Percentiles rank a stretch among this genome's conserved stretches.
phyloP scores from a whole-genome alignment of 192 early-diverging fungal species.

The Coemansia sp. region DNA sequence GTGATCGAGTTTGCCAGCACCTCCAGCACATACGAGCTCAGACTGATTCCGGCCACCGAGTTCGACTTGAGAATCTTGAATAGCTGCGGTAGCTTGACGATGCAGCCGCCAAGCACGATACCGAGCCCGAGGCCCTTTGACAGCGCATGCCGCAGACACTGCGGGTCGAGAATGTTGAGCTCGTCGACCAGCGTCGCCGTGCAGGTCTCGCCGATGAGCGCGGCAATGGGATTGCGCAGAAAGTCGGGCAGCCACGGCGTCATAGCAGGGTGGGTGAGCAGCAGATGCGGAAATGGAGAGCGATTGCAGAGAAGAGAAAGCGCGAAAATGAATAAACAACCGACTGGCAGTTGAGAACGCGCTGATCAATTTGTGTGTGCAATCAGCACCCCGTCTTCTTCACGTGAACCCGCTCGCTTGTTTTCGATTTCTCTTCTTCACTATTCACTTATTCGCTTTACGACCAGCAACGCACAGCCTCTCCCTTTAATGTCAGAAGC shows the following conservation, averaged over 20 bases:
- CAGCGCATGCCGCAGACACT: slow-evolving; percentile 75
- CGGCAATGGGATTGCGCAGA: slow-evolving; percentile 59
- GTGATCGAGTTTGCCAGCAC: slow-evolving; percentile 71
- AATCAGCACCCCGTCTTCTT: too few species aligned
- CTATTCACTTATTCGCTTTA: not conserved
- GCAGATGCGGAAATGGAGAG: too few species aligned
- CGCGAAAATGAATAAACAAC: too few species aligned
- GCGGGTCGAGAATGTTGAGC: slow-evolving; percentile 63
- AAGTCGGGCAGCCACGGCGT: slow-evolving; percentile 56
- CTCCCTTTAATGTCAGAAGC: slow-evolving; percentile 13
- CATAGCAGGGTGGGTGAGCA: too few species aligned
- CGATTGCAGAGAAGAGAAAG: too few species aligned
- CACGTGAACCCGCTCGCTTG: not conserved
- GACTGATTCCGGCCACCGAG: slow-evolving; percentile 77
- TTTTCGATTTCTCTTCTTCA: not conserved
- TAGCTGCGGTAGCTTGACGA: slow-evolving; percentile 96
- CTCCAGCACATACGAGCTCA: slow-evolving; percentile 78
- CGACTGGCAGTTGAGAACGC: too few species aligned
- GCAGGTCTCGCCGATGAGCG: slow-evolving; percentile 81
- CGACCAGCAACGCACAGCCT: not conserved
- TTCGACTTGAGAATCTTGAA: slow-evolving; percentile 73
- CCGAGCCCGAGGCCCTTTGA: slow-evolving; percentile 91
- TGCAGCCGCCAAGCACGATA: slow-evolving; percentile 89
- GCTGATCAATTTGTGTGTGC: too few species aligned
- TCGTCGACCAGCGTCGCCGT: slow-evolving; percentile 67